These are phyloP conservation scores for Trichothecium sympodiale DNA, from an alignment of 2,329 filamentous ascomycete species.

Conservation along the genomic window DNA sequence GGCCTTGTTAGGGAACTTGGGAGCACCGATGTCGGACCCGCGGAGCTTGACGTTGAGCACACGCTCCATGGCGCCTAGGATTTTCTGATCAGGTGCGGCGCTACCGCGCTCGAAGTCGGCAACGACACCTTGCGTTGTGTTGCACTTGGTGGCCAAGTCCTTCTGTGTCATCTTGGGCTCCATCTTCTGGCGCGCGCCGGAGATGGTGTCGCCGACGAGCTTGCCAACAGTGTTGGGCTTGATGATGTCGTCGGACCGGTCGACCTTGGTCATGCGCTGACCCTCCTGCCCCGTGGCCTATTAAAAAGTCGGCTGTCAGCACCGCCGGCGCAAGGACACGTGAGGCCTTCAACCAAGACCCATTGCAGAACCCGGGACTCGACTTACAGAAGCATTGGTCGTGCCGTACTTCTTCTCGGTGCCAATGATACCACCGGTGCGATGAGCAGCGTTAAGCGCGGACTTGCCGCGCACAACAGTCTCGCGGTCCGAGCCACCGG, in stretches of 20 bases:
- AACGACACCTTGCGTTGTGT: constrained; percentile 70
- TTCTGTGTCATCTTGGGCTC: constrained; percentile 97
- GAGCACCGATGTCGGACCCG: constrained; percentile 73
- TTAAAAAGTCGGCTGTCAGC: constrained; percentile 8
- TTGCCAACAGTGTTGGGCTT: constrained; percentile 87
- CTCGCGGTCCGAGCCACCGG: constrained; percentile 60
- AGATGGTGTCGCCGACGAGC: constrained; percentile 73
- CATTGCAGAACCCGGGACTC: no score
- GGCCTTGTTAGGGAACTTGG: constrained; percentile 66
- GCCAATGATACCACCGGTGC: constrained; percentile 61
- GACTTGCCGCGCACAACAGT: constrained; percentile 77
- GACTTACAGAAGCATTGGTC: constrained; percentile 63
- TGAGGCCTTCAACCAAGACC: no score
- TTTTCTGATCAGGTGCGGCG: constrained; percentile 73
- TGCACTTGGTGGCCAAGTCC: constrained; percentile 74
- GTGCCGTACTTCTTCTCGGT: constrained; percentile 87
- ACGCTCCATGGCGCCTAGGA: constrained; percentile 67
- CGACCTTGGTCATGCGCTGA: constrained; percentile 94
- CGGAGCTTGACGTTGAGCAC: constrained; percentile 82
- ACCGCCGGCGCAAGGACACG: background rate
- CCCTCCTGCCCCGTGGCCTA: constrained; percentile 47
- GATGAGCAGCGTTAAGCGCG: constrained; percentile 80
- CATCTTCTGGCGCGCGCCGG: constrained; percentile 64
- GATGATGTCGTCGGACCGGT: constrained; percentile 93
- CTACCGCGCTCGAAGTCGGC: constrained; percentile 77